These are phyloP conservation scores for Leishmania amazonensis DNA, from an alignment of 208 protist species.

Conservation along the genomic window DNA sequence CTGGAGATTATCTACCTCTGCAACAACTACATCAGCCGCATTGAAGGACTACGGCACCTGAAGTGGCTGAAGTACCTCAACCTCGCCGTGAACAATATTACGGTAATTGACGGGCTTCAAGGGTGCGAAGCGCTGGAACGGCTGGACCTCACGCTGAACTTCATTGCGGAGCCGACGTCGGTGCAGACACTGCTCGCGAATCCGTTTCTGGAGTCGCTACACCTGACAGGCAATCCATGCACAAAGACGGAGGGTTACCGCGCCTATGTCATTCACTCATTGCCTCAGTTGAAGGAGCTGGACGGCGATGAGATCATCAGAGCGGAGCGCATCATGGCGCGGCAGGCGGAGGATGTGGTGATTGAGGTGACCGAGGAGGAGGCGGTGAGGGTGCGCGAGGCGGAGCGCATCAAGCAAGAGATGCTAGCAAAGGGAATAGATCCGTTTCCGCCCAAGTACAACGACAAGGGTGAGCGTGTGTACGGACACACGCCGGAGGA, in stretches of 20 bases:
- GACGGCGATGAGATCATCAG: constrained; percentile 89
- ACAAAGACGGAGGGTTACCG: constrained; percentile 90
- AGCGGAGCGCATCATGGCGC: constrained; percentile 89
- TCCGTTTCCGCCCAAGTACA: constrained; percentile 78
- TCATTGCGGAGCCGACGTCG: constrained; percentile 89
- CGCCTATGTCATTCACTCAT: constrained; percentile 87
- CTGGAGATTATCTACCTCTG: constrained; percentile 97
- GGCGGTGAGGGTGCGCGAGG: constrained; percentile 54
- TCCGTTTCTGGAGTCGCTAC: constrained; percentile 84
- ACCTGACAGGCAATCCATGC: constrained; percentile 96
- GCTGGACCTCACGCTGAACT: constrained; percentile 98
- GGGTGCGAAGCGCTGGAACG: constrained; percentile 94
- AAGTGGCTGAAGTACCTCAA: constrained; percentile 98
- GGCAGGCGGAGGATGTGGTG: constrained; percentile 76
- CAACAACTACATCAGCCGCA: constrained; percentile 96
- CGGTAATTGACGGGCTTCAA: constrained; percentile 91
- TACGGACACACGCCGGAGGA: constrained; percentile 92
- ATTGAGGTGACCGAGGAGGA: constrained; percentile 47
- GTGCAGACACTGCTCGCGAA: constrained; percentile 85
- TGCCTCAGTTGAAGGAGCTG: constrained; percentile 92
- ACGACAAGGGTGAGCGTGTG: constrained; percentile 89
- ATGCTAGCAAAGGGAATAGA: constrained; percentile 75
- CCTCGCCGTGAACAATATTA: constrained; percentile 97
- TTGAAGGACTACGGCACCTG: constrained; percentile 95
- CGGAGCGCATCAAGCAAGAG: constrained; percentile 73